Percentiles rank a stretch among this genome's conserved stretches.
These are phyloP conservation scores for Corinectria fuckeliana DNA, from an alignment of 2,329 filamentous ascomycete species.

Conservation along the genomic window DNA sequence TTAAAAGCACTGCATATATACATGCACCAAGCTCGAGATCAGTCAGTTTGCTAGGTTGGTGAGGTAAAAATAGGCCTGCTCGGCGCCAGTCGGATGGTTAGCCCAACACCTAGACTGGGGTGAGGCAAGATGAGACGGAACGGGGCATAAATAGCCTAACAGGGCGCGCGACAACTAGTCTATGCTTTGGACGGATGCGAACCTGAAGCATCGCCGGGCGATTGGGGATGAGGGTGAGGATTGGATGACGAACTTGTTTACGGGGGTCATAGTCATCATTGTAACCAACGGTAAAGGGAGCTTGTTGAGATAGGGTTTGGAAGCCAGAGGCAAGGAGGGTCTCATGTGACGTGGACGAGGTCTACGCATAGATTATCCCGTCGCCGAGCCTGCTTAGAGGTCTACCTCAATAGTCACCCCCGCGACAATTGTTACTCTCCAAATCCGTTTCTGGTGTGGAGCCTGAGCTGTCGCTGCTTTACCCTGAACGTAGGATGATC, in stretches of 20 bases:
- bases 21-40: not conserved
- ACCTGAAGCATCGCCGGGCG: slow-evolving; percentile 7
- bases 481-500: no score
- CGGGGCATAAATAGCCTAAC: not conserved
- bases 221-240: not conserved
- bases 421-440: no score
- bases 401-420: no score
- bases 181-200: slow-evolving; percentile 13
- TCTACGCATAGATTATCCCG: slow-evolving; percentile 2
- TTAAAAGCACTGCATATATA: not conserved
- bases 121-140: slow-evolving; percentile 10
- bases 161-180: slow-evolving; percentile 6
- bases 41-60: not conserved
- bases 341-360: not conserved
- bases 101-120: no score
- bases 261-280: not conserved
- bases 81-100: no score
- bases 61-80: no score
- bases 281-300: not conserved
- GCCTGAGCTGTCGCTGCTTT: no score
- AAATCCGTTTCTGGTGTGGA: no score
- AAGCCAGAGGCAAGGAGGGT: not conserved
- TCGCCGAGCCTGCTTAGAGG: not conserved
- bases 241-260: slow-evolving; percentile 9
- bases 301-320: not conserved